phyloP scores from a whole-genome alignment of 768 basidiomycete species.

The Rhizopogon vesiculosus region DNA sequence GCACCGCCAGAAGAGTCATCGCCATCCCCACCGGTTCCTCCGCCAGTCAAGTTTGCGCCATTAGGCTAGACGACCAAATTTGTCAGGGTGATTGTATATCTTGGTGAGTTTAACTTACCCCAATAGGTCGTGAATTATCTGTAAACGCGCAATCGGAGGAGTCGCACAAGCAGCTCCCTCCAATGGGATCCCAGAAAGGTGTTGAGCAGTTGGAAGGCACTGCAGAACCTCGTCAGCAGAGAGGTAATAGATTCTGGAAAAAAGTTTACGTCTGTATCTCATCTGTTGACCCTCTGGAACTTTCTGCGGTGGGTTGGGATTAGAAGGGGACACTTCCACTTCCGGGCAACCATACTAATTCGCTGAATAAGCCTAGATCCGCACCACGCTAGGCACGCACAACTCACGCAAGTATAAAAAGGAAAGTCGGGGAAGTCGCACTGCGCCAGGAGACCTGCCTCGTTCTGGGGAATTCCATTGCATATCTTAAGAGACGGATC shows the following conservation, averaged over 20 bases:
- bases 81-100: neutral
- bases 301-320: conserved; percentile 66
- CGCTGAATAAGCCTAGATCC: neutral
- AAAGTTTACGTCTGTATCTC: conserved; percentile 51
- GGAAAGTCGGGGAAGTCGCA: conserved; percentile 74
- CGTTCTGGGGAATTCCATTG: conserved; percentile 70
- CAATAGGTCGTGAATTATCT: conserved; percentile 61
- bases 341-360: conserved; percentile 70
- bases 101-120: conserved; percentile 36
- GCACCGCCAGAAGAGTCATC: conserved; percentile 12
- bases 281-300: conserved; percentile 37
- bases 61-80: conserved; percentile 42
- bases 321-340: conserved; percentile 43
- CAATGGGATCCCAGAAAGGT: conserved; percentile 77
- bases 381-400: neutral
- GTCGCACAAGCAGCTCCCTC: conserved; percentile 58
- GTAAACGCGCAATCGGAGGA: conserved; percentile 53
- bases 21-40: conserved; percentile 40
- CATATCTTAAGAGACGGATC: conserved; percentile 54
- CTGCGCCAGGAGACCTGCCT: conserved; percentile 53
- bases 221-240: conserved; percentile 18
- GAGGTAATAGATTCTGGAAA: neutral
- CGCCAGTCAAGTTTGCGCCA: conserved; percentile 65
- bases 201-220: conserved; percentile 72
- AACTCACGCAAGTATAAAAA: conserved; percentile 71